Base-by-base conservation (phyloP, 495 filamentous ascomycete species). In the Hypoxylon fuscum region DNA sequence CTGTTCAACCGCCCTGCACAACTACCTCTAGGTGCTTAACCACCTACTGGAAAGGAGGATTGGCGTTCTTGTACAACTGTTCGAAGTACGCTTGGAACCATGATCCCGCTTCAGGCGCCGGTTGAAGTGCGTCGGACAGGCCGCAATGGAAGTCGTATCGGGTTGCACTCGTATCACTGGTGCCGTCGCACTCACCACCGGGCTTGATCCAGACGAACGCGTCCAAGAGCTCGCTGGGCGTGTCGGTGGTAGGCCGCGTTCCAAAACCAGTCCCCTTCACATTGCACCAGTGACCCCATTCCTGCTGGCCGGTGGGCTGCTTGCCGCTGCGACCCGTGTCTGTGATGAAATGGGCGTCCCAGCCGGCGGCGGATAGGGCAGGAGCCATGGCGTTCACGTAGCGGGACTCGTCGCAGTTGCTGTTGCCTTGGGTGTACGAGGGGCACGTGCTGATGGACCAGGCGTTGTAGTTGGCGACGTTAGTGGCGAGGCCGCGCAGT, bases 201-300 rank as follows among this genome's bases (percentile, higher is more conserved):
- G 88, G 89, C 82, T 91, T 92, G 50, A 90, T 74, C 89, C 88
- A 92, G 62, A 91, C 87, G 69, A 92, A 87, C 29, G 88, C 85
- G 72, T 92, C 88, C n/a, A 84, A 75, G 21, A 87, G 76, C 10
- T 75, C 64, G 71, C 86, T 80, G 42, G 83, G 81, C n/a, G 86
- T 87, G 46, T 83, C 72, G 23, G 83, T 83, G 3, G 86, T 85
- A 0, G 86, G 86, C 2, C 80, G 81, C 10, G 79, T 78, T 68
- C 89, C 89, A 59, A 91, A 90, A 9, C 88, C 88, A 9, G 88
- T 82, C 27, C 79, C 83, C 23, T 75, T 81, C 40, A 86, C 82
- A 63, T 93, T 93, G 81, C 90, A 92, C 90, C 90, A 93, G 75
- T 92, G 84, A 59, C 88, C 90, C 87, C 88, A 82, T 53, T 73